Evolutionary conservation across 768 basidiomycete genomes (phyloP), one percentile per base, ranked within the genome.

Genomic region (Naganishia friedmannii): DNA sequence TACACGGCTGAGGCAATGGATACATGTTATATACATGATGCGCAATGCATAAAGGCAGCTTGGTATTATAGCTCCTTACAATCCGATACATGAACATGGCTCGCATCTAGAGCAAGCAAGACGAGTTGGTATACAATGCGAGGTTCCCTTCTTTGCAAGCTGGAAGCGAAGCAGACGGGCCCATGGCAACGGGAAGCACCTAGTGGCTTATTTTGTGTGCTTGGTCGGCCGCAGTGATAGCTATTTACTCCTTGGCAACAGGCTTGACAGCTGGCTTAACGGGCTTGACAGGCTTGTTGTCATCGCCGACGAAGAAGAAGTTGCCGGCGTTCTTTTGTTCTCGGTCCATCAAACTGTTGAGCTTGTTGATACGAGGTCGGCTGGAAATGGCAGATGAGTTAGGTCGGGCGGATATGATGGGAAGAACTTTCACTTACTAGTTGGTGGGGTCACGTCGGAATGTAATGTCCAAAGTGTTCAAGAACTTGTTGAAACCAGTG

Each of bases 401-500:
- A 28, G 5, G 53, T 19, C 8, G 26, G 31, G 26, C 23, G 17
- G 39, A 28, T 53, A 23, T 31, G 10, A 17, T 37, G 15, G 4
- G 67, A 29, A 5, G 39, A 12, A 65, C 19, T 34, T 34, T 23
- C 15, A 76, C 77, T 70, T 48, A 79, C 75, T 73, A 81, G 67
- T 81, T 81, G 70, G 93, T 95, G 13, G 95, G 96, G 82, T 99
- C 96, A 75, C 96, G 89, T 71, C 96, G 86, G 88, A 98, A 98
- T 0, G 96, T 98, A 80, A 98, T 95, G 82, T 98, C 93, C 17
- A 99, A 85, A 13, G 90, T 92, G 0, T 71, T 90, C 69, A 99
- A 83, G 87, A 99, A 99, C 75, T 89, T 89, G 84, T 99, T 98
- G 94, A 99, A 97, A 32, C 96, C 96, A 13, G 92, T 89, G 68